Evolutionary conservation across 805 yeast species (phyloP), one percentile per base, ranked within the genome.

Genomic region (Barnettozyma siamensis): DNA sequence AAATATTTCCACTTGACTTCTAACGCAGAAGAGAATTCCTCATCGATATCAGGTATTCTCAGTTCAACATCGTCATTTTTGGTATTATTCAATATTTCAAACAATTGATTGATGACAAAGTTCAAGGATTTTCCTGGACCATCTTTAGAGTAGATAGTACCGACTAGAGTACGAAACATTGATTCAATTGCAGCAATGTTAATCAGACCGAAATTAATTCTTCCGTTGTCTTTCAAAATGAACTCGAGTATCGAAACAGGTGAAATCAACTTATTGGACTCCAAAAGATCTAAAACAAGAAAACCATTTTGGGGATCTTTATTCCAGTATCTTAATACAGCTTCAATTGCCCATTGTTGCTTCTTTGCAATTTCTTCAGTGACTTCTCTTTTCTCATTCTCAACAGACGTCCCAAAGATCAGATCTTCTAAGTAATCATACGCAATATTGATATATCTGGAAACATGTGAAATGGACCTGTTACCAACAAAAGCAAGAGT

Each of bases 401-500:
- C 28, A 18, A 3, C 24, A 12, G 7, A 5, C 7, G 11, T 29
- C 2, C 40, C 40, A 23, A 33, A 41, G 18, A 61, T 51, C 16
- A 64, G 40, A n/a, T 53, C 55, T 40, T 57, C 55, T 33, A 78
- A 52, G 13, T 67, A 62, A 12, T 59, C 62, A 17, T 54, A 52
- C 7, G 71, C 55, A 31, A 67, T 69, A 27, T 59, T 63, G 34
- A 80, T 65, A 64, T 75, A 76, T 32, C 74, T 76, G 45, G 75
- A 76, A 30, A 82, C 80, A 53, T 83, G 88, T 0, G 91, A 86
- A 33, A 89, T 72, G 0, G 97, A 89, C 57, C 97, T 75, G 35
- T 88, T 82, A 12, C 98, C 97, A 43, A 88, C 80, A 50, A 80
- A 80, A 35, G 91, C 83, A 38, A 87, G 71, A 0, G 83, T 70